Percentiles rank a stretch among this genome's conserved stretches.
These are phyloP conservation scores for Lunasporangiospora selenospora DNA, from an alignment of 192 early-diverging fungal genomes.

Conservation along the genomic window DNA sequence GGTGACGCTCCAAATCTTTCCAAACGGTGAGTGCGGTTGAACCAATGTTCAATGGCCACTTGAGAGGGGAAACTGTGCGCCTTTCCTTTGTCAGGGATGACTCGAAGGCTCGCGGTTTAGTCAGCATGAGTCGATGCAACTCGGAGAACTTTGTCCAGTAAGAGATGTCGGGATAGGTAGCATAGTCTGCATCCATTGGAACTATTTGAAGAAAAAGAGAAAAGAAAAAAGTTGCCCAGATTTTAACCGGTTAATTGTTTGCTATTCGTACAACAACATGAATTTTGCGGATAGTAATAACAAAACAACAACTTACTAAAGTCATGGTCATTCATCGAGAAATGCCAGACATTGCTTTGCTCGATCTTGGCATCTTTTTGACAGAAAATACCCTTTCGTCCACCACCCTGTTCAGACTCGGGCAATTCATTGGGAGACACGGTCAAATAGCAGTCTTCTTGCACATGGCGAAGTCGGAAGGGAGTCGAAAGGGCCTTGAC, in stretches of 20 bases:
- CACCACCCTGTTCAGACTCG: constrained; percentile 83
- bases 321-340: constrained; percentile 30
- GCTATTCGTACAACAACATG: too few species aligned
- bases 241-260: too few species aligned
- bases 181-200: constrained; percentile 56
- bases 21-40: too few species aligned
- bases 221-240: neutral
- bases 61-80: too few species aligned
- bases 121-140: constrained; percentile 82
- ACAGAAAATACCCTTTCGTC: constrained; percentile 9
- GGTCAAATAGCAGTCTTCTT: constrained; percentile 74
- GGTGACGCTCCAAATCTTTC: too few species aligned
- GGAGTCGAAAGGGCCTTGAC: constrained; percentile 61
- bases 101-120: constrained; percentile 80
- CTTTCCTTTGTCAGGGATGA: too few species aligned
- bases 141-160: constrained; percentile 86
- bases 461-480: constrained; percentile 72
- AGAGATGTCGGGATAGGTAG: constrained; percentile 58
- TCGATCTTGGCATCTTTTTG: constrained; percentile 3
- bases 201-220: constrained; percentile 38
- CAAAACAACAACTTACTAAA: constrained; percentile 5
- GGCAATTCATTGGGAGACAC: constrained; percentile 36
- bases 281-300: too few species aligned
- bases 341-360: constrained; percentile 13
- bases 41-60: too few species aligned